Percentiles rank a stretch among this genome's conserved stretches.
Conservation (phyloP, 1,284 basidiomycete genomes). For the Irpex lacteus region DNA sequence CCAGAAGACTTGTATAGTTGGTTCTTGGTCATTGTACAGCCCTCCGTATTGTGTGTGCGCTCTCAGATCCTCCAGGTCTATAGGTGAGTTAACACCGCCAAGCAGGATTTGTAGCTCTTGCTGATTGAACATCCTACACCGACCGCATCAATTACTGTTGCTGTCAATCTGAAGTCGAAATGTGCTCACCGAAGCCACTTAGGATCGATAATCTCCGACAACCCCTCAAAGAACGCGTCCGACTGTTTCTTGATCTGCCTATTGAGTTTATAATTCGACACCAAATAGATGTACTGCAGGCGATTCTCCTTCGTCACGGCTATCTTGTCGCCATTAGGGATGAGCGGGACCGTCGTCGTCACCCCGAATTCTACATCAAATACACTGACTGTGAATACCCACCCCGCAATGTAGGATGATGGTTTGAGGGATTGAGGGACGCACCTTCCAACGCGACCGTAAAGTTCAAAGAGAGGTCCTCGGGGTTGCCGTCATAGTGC, state of each 20-base stretch:
- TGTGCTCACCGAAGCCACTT: slow-evolving; percentile 78
- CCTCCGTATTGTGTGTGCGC: slow-evolving; percentile 78
- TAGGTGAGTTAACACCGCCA: slow-evolving; percentile 79
- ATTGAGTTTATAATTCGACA: slow-evolving; percentile 88
- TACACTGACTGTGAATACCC: neutral
- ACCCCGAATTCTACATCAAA: slow-evolving; percentile 76
- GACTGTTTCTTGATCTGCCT: slow-evolving; percentile 88
- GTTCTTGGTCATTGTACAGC: slow-evolving; percentile 64
- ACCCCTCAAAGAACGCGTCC: slow-evolving; percentile 80
- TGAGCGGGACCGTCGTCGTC: slow-evolving; percentile 75
- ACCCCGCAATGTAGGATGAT: neutral
- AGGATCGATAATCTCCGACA: slow-evolving; percentile 85
- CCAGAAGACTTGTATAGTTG: slow-evolving; percentile 79
- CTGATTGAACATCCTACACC: slow-evolving; percentile 87
- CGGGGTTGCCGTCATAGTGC: slow-evolving; percentile 85
- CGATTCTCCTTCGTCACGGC: slow-evolving; percentile 90
- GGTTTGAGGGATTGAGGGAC: slow-evolving; percentile 18
- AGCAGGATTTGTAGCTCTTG: slow-evolving; percentile 86
- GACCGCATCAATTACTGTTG: neutral
- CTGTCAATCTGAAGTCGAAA: neutral
- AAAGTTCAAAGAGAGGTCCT: slow-evolving; percentile 91
- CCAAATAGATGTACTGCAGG: slow-evolving; percentile 87
- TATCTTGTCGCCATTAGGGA: slow-evolving; percentile 82
- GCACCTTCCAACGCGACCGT: slow-evolving; percentile 84
- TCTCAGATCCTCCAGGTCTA: slow-evolving; percentile 81